Evolutionary conservation across 768 basidiomycete species (phyloP).

Genomic region (Calocybe gangraenosa): DNA sequence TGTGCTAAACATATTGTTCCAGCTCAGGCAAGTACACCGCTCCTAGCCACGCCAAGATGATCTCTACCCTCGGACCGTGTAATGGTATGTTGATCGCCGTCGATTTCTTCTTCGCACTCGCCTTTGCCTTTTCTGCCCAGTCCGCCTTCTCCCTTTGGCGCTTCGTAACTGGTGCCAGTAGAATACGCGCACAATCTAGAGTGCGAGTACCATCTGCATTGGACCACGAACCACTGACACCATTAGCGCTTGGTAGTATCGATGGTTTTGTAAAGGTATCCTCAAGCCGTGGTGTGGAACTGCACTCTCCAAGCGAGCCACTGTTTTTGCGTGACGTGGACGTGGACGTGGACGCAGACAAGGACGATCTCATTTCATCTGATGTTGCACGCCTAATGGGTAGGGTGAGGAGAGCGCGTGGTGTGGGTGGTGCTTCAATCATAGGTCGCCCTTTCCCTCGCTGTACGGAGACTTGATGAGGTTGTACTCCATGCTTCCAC

Average conservation of each 20-base stretch:
- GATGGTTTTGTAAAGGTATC: not conserved
- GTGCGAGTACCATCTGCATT: slow-evolving; percentile 44
- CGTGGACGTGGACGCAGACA: slow-evolving; percentile 10
- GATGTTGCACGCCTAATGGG: slow-evolving; percentile 4
- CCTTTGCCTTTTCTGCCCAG: slow-evolving; percentile 47
- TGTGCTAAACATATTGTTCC: slow-evolving; percentile 37
- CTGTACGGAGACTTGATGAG: slow-evolving; percentile 43
- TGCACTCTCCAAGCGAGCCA: slow-evolving; percentile 17
- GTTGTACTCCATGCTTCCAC: slow-evolving; percentile 64
- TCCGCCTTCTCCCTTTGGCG: slow-evolving; percentile 54
- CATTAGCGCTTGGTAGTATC: no score
- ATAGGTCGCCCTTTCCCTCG: slow-evolving; percentile 10
- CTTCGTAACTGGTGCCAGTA: slow-evolving; percentile 66
- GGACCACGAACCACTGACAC: not conserved
- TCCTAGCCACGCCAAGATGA: slow-evolving; percentile 81
- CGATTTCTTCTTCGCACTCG: slow-evolving; percentile 55
- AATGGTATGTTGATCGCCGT: slow-evolving; percentile 75
- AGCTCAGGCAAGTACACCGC: slow-evolving; percentile 77
- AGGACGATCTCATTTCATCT: slow-evolving; percentile 16
- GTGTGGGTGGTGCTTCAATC: slow-evolving; percentile 11
- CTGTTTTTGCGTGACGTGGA: slow-evolving; percentile 23
- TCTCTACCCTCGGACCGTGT: slow-evolving; percentile 83
- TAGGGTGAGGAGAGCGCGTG: not conserved
- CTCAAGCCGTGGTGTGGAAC: slow-evolving; percentile 19
- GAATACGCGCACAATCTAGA: slow-evolving; percentile 66